Percentiles rank a stretch among this genome's conserved stretches.
Conservation (phyloP, 495 filamentous ascomycete genomes). For the Cudoniella acicularis region DNA sequence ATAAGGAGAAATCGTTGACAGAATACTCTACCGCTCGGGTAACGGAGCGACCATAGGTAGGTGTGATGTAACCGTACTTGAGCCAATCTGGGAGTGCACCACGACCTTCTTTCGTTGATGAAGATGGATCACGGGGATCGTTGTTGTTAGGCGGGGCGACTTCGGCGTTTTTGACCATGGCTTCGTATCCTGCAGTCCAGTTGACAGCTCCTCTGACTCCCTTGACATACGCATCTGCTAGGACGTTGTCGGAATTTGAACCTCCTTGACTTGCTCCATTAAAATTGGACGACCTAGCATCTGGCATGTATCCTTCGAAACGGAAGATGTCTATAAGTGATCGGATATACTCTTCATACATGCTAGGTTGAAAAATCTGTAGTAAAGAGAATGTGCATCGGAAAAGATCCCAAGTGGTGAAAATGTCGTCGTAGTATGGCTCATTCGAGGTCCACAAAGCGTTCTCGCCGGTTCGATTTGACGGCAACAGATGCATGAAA, state of each 20-base stretch:
- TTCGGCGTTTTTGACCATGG: constrained; percentile 71
- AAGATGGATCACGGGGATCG: constrained; percentile 56
- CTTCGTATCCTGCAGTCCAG: constrained; percentile 65
- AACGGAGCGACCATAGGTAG: constrained; percentile 56
- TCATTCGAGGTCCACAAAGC: constrained; percentile 61
- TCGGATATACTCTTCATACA: constrained; percentile 63
- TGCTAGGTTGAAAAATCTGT: constrained; percentile 57
- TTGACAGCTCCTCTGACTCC: constrained; percentile 59
- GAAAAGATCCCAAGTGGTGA: constrained; percentile 58
- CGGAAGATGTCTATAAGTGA: constrained; percentile 70
- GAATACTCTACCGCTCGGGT: constrained; percentile 66
- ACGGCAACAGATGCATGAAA: constrained; percentile 66
- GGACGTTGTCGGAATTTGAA: constrained; percentile 68
- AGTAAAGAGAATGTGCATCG: constrained; percentile 60
- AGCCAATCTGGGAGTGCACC: constrained; percentile 71
- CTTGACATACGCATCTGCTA: constrained; percentile 74
- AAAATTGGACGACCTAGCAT: constrained; percentile 64
- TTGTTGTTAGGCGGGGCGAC: constrained; percentile 48
- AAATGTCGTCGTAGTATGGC: constrained; percentile 61
- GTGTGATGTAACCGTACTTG: constrained; percentile 59
- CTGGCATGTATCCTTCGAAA: constrained; percentile 62
- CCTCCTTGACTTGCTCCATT: constrained; percentile 71
- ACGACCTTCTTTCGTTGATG: constrained; percentile 65
- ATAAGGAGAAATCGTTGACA: constrained; percentile 64
- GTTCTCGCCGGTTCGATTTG: constrained; percentile 70